Evolutionary conservation across 352 stramenopile genomes (phyloP).

Genomic region (Detonula confervacea): DNA sequence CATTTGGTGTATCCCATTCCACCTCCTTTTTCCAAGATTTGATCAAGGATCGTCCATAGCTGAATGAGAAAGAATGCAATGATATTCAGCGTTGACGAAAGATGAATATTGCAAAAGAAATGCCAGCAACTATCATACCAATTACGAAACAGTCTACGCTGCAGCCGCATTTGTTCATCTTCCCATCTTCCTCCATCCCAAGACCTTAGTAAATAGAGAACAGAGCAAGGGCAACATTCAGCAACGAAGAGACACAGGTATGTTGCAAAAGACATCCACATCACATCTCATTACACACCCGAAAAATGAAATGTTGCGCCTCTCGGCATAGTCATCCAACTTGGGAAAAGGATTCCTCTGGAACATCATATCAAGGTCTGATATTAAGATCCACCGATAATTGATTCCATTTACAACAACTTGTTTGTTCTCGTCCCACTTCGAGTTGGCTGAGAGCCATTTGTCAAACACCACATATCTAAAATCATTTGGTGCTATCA

Average conservation of each 20-base stretch:
- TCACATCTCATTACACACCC: no score
- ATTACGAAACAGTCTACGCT: constrained; percentile 14
- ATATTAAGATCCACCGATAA: constrained; percentile 12
- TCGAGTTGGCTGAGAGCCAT: constrained; percentile 6
- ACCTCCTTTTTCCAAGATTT: not conserved
- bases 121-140: not conserved
- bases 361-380: constrained; percentile 17
- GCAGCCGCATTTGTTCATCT: constrained; percentile 6
- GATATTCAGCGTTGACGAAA: not conserved
- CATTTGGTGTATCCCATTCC: constrained; percentile 15
- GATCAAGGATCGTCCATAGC: not conserved
- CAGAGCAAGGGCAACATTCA: no score
- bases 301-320: constrained; percentile 1
- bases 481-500: constrained; percentile 13
- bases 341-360: constrained; percentile 14
- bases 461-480: constrained; percentile 15
- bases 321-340: constrained; percentile 1
- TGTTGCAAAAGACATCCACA: no score
- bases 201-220: no score
- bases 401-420: constrained; percentile 6
- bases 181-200: constrained; percentile 15
- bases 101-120: not conserved
- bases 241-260: no score
- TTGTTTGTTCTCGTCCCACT: constrained; percentile 1
- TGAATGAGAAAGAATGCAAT: not conserved